Conservation (phyloP, 257 asterid genomes). For the Lycium ferocissimum region DNA sequence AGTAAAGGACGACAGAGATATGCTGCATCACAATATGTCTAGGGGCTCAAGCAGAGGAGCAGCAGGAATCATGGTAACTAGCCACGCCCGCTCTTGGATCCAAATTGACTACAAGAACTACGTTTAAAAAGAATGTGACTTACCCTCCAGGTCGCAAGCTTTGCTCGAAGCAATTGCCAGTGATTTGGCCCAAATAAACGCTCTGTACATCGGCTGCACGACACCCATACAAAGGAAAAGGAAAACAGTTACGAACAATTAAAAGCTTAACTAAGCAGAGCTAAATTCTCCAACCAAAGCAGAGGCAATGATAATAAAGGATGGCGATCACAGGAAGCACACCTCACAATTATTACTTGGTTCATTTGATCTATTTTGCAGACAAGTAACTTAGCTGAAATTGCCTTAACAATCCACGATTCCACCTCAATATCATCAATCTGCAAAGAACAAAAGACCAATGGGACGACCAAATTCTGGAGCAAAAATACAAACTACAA, state of each 20-base stretch:
- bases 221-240: background rate
- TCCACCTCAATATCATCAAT: slow-evolving; percentile 78
- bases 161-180: slow-evolving; percentile 69
- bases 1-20: background rate
- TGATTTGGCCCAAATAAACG: slow-evolving; percentile 75
- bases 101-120: background rate
- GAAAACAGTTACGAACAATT: background rate
- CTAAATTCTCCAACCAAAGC: background rate
- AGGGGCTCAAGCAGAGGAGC: background rate
- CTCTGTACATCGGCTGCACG: slow-evolving; percentile 56
- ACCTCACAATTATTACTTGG: slow-evolving; percentile 76
- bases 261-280: slow-evolving; percentile 16
- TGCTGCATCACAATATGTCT: background rate
- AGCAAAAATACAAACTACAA: background rate
- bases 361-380: slow-evolving; percentile 97
- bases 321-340: background rate
- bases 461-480: background rate
- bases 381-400: slow-evolving; percentile 72
- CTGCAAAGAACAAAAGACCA: slow-evolving; percentile 43
- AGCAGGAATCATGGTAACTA: background rate
- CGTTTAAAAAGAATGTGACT: slow-evolving; percentile 16
- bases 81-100: background rate
- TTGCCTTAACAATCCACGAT: slow-evolving; percentile 86
- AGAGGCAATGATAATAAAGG: background rate
- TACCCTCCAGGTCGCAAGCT: slow-evolving; percentile 91